Evolutionary conservation across 176 grass and related monocot genomes (phyloP).

Genomic region (Raddia distichophylla): DNA sequence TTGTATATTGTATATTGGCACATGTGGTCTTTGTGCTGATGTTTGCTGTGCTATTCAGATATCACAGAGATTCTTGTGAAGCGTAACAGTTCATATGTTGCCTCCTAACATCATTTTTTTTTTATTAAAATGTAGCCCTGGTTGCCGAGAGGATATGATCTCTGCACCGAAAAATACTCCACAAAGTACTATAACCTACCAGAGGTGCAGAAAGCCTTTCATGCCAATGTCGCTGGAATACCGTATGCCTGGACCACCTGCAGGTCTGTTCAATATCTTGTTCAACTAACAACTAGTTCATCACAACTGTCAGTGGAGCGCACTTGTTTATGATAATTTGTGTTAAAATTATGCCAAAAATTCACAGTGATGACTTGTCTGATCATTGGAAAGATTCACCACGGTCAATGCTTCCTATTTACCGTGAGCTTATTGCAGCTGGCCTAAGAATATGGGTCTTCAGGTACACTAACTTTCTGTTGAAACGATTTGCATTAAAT

Average conservation of each 20-base stretch:
- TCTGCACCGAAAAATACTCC: conserved; percentile 80
- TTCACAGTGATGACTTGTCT: conserved; percentile 50
- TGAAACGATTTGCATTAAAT: background rate
- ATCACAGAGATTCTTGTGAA: background rate
- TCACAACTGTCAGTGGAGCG: background rate
- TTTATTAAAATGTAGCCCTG: conserved; percentile 64
- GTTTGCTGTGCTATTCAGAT: background rate
- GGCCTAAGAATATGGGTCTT: conserved; percentile 81
- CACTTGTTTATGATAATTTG: background rate
- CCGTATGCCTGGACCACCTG: conserved; percentile 65
- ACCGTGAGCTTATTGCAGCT: conserved; percentile 71
- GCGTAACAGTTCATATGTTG: background rate
- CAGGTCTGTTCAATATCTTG: conserved; percentile 58
- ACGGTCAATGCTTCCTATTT: conserved; percentile 76
- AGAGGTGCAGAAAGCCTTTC: conserved; percentile 86
- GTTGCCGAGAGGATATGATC: conserved; percentile 89
- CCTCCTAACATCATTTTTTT: conserved; percentile 14
- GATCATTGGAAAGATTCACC: conserved; percentile 73
- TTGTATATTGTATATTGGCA: background rate
- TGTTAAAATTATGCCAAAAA: conserved; percentile 2
- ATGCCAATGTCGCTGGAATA: conserved; percentile 76
- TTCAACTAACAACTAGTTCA: conserved; percentile 13
- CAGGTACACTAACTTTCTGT: conserved; percentile 54
- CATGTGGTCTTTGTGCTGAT: background rate
- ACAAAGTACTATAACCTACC: conserved; percentile 77